Evolutionary conservation across 1,139 yeast species (phyloP), one percentile per base, ranked within the genome.

Genomic region (Hansenula lynferdii): DNA sequence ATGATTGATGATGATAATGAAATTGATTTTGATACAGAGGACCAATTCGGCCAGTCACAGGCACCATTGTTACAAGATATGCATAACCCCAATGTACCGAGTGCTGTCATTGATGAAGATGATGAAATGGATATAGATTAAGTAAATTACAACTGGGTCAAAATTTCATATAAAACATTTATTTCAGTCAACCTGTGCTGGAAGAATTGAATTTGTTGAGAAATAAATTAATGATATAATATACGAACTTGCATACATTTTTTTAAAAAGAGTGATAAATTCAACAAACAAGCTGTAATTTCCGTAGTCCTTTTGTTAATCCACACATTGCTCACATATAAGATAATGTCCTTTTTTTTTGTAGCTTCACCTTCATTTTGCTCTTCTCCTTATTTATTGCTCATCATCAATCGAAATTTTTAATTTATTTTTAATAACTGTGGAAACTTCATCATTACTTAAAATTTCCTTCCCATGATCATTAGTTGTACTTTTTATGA

Each of bases 361-460:
- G 9, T 21, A 21, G 7, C 9, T 21, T 21, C 9, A 8, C 9
- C 22, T 21, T 21, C 22, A 21, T 23, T 23, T 23, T 11, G 25
- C 12, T 19, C 10, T 33, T 12, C 14, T n/a, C 12, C 23, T 23
- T 37, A 34, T n/a, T n/a, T 19, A 4, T 19, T 12, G 11, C 28
- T 48, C 53, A 37, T 53, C 54, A 33, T 51, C 54, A 40, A 53
- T 51, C 9, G 47, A 31, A 35, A 65, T 60, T 40, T 65, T 65
- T 27, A 61, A 42, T 42, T 61, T 64, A 15, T 58, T 56, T 33
- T 57, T 50, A 24, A 65, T 47, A 3, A 64, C 57, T 18, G 49
- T 43, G 2, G 51, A 37, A 8, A 65, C 56, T 39, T 63, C 65
- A 8, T 53, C 56, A 42, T 64, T 64, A 4, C 54, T 44, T 6